Base-by-base conservation (phyloP, 1,284 basidiomycete species). In the Leccinum pachyderme region DNA sequence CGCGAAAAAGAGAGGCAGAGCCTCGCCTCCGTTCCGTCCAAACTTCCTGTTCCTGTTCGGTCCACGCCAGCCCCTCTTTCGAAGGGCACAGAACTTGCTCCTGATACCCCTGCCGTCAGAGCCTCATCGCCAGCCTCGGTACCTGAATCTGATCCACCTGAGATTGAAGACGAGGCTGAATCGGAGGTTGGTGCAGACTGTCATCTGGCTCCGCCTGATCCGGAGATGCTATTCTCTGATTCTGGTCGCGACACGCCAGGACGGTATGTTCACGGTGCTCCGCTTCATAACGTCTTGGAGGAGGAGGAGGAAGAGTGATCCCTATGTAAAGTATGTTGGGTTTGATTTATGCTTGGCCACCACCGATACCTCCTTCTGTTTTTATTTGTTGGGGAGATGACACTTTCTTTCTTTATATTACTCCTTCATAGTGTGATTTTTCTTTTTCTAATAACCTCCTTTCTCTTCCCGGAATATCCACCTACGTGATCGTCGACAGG, bases 251-350 rank as follows among this genome's bases (percentile, higher is more conserved):
- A 76, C 11, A 88, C 85, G 64, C 91, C 91, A 6, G 81, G 75
- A 37, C 81, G 91, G 50, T 94, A 95, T 66, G 74, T 90, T 32
- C 92, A 95, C 66, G 93, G 93, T 33, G 89, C 89, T 27, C 92
- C 93, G 27, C 75, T 95, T 64, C 89, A 93, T 59, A 93, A 93
- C 62, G 90, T 93, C 31, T 29, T 89, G 49, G 91, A 93, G 67
- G 90, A 91, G 64, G 83, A 86, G 55, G 89, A 91, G 62, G 86
- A 89, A 60, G 78, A 81, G 0, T 67, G 53, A 68, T 39, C 51
- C 39, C 7, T 49, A 24, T 68, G 65, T 67, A 61, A 66, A 49
- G 52, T 62, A 67, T 57, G 56, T 59, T 54, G 56, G 48, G 51
- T 57, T 60, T 54, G 29, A 2, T n/a, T 49, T 57, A 28, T 57